Evolutionary conservation across 2,329 filamentous ascomycete genomes (phyloP).

Genomic region (Cladosporium sphaerospermum): DNA sequence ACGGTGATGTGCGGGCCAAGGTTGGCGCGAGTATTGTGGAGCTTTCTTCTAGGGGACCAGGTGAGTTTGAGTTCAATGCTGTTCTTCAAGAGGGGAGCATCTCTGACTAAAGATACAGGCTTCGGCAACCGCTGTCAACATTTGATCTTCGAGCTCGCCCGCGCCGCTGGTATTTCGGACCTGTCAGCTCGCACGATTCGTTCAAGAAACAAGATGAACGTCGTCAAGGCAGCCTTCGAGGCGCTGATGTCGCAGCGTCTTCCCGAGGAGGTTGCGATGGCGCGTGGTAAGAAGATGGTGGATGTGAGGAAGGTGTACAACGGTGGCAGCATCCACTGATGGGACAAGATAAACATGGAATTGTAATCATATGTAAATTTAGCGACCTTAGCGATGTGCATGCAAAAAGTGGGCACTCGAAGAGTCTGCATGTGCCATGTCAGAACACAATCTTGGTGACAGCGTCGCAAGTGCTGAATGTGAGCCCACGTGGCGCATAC

Average conservation of each 20-base stretch:
- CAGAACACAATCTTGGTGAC: no score
- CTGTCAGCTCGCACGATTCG: constrained; percentile 76
- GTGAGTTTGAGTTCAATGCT: constrained; percentile 57
- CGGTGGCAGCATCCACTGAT: constrained; percentile 62
- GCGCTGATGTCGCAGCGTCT: constrained; percentile 77
- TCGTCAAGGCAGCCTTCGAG: constrained; percentile 82
- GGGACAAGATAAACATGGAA: neutral
- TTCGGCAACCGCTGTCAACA: constrained; percentile 90
- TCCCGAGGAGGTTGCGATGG: constrained; percentile 83
- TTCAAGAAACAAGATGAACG: constrained; percentile 94
- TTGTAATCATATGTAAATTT: constrained; percentile 12
- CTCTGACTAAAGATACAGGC: constrained; percentile 47
- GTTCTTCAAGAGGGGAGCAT: neutral
- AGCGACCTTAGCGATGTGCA: neutral
- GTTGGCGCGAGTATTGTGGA: constrained; percentile 81
- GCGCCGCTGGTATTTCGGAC: constrained; percentile 78
- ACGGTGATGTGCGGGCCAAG: constrained; percentile 75
- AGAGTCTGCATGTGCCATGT: no score
- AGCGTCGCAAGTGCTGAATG: no score
- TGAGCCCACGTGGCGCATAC: no score
- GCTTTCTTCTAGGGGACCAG: constrained; percentile 76
- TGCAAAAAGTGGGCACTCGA: no score
- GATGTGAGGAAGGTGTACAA: constrained; percentile 98
- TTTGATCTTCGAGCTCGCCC: constrained; percentile 90
- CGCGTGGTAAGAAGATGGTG: constrained; percentile 88